phyloP scores from a whole-genome alignment of 257 asterid genomes.

The Oldenlandia corymbosa region DNA sequence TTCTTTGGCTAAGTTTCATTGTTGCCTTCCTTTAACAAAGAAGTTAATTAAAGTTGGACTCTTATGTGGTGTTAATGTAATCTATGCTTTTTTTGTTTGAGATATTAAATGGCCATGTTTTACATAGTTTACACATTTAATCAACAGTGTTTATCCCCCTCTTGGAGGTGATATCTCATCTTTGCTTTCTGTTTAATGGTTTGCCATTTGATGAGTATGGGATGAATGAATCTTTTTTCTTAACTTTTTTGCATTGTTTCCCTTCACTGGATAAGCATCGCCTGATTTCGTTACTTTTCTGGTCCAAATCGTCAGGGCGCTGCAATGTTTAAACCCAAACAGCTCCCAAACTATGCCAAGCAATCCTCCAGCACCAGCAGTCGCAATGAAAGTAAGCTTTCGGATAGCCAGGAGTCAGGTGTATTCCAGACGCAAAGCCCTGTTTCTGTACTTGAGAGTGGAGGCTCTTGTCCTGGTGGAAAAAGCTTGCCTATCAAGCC shows the following conservation, averaged over 20 bases:
- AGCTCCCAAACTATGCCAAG: conserved; percentile 9
- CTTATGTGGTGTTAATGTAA: background rate
- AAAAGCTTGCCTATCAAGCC: conserved; percentile 37
- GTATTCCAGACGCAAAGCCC: conserved; percentile 62
- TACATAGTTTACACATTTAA: background rate
- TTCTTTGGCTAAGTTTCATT: too few relatives aligned
- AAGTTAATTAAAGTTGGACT: background rate
- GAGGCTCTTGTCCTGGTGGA: conserved; percentile 37
- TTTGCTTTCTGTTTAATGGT: too few relatives aligned
- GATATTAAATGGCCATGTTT: background rate
- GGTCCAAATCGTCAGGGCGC: conserved; percentile 4
- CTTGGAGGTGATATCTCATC: too few relatives aligned
- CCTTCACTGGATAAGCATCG: background rate
- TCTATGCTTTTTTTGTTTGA: background rate
- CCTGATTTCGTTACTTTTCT: background rate
- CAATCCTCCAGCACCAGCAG: conserved; percentile 15
- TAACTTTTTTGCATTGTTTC: background rate
- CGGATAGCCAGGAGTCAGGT: conserved; percentile 29
- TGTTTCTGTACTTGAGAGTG: conserved; percentile 66
- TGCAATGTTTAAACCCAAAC: conserved; percentile 15
- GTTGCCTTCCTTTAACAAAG: too few relatives aligned
- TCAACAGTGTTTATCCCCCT: too few relatives aligned
- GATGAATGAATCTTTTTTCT: background rate
- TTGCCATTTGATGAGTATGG: background rate
- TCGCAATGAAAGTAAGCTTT: conserved; percentile 19